phyloP scores from a whole-genome alignment of 345 rosid genomes.

The Pelargonium nanum region DNA sequence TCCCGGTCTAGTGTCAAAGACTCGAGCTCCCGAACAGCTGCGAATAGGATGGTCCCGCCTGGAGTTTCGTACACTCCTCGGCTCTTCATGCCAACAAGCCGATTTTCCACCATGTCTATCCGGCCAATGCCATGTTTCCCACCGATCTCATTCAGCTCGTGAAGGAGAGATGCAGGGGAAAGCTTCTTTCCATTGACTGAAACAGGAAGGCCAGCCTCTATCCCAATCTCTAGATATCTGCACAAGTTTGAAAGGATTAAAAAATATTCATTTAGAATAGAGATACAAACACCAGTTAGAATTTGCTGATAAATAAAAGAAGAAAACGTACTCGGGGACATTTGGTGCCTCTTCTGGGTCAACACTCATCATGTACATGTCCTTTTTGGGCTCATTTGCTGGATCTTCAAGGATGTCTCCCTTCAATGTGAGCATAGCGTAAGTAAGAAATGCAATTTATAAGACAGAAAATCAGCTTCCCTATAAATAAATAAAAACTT shows the following conservation, averaged over 20 bases:
- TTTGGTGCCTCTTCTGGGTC: constrained; percentile 88
- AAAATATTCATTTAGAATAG: neutral
- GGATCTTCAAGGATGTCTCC: constrained; percentile 97
- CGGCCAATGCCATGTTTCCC: constrained; percentile 86
- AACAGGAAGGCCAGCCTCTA: constrained; percentile 64
- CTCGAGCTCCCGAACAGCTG: constrained; percentile 73
- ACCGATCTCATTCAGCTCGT: constrained; percentile 62
- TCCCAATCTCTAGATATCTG: constrained; percentile 66
- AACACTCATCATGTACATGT: constrained; percentile 91
- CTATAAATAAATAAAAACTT: too few relatives aligned
- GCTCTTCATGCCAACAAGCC: constrained; percentile 91
- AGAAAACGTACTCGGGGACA: constrained; percentile 51
- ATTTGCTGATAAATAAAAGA: neutral
- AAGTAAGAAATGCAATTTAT: neutral
- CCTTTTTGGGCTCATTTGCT: constrained; percentile 76
- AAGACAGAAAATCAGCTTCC: too few relatives aligned
- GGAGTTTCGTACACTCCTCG: constrained; percentile 99
- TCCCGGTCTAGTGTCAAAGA: constrained; percentile 78
- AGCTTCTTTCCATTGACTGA: constrained; percentile 57
- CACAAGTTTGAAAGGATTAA: neutral
- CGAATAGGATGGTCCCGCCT: constrained; percentile 81
- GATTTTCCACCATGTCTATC: constrained; percentile 84
- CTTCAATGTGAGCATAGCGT: constrained; percentile 16
- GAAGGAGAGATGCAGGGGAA: constrained; percentile 67
- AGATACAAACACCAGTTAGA: neutral